These are phyloP conservation scores for Clitopilus passeckerianus DNA, from an alignment of 768 basidiomycete genomes.

Conservation along the genomic window DNA sequence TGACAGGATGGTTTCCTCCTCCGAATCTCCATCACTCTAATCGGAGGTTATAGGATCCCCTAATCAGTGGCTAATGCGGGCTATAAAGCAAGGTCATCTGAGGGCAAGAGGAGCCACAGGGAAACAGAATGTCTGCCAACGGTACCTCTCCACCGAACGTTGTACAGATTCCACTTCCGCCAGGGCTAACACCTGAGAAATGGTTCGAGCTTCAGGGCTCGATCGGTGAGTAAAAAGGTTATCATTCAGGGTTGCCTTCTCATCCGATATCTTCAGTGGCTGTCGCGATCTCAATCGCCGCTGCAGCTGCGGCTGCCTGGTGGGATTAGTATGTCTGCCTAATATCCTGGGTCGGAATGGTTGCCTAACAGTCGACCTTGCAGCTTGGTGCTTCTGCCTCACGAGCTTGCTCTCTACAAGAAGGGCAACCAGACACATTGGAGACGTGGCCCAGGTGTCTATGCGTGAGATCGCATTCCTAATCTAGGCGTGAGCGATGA, in stretches of 20 bases:
- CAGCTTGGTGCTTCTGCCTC: constrained; percentile 22
- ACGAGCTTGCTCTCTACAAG: constrained; percentile 22
- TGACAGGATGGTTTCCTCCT: background rate
- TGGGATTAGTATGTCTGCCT: constrained; percentile 24
- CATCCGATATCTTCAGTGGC: constrained; percentile 6
- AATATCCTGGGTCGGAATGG: background rate
- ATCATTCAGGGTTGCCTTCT: background rate
- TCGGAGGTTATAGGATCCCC: background rate
- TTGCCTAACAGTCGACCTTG: background rate
- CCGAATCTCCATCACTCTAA: background rate
- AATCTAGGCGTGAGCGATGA: background rate
- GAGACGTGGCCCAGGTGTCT: constrained; percentile 20
- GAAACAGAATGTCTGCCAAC: constrained; percentile 2
- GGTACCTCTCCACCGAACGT: constrained; percentile 4
- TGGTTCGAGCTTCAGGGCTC: constrained; percentile 13
- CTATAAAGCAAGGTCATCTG: background rate
- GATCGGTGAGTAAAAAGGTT: constrained; percentile 4
- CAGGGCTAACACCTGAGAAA: constrained; percentile 14
- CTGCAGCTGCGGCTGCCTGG: constrained; percentile 23
- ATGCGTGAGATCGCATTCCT: constrained; percentile 13
- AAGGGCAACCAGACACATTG: constrained; percentile 14
- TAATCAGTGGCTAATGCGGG: background rate
- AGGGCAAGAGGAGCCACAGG: background rate
- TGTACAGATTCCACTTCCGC: constrained; percentile 13
- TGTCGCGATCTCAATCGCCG: constrained; percentile 19